These are phyloP conservation scores for Vaccinium vitisidaea DNA, from an alignment of 148 eudicot genomes.

Conservation along the genomic window DNA sequence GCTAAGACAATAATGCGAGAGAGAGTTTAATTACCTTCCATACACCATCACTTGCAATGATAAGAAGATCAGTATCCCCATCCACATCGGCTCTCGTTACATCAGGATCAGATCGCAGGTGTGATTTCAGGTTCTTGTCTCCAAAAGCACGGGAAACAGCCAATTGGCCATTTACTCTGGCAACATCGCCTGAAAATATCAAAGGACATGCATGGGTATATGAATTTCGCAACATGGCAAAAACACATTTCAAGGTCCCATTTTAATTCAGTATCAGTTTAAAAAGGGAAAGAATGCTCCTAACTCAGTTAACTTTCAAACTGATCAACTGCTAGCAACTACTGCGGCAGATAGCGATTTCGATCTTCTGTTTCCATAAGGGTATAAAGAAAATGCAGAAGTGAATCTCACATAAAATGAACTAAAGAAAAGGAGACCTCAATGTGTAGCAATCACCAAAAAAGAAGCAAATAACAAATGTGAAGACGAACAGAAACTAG, in stretches of 20 bases:
- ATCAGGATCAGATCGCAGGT: conserved; percentile 72
- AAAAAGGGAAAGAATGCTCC: not conserved
- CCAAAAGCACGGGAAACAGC: conserved; percentile 81
- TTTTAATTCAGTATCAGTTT: not conserved
- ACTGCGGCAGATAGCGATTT: not conserved
- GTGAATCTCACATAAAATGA: not conserved
- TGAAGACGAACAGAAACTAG: not conserved
- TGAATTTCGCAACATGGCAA: not conserved
- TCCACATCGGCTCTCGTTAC: conserved; percentile 36
- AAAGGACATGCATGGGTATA: not conserved
- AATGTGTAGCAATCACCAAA: not conserved
- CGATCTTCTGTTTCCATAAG: not conserved
- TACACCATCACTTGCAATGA: conserved; percentile 70
- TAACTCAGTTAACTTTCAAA: not conserved
- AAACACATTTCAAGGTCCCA: conserved; percentile 11
- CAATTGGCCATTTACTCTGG: conserved; percentile 70
- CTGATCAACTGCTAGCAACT: not conserved
- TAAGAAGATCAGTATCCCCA: conserved; percentile 53
- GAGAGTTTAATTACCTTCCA: conserved; percentile 50
- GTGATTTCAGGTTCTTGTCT: conserved; percentile 65
- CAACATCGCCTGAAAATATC: conserved; percentile 59
- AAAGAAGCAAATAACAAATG: not conserved
- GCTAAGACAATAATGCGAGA: not conserved
- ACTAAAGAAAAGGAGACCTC: not conserved
- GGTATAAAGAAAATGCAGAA: not conserved